phyloP scores from a whole-genome alignment of 2,329 filamentous ascomycete species.

The Talaromyces sp. region DNA sequence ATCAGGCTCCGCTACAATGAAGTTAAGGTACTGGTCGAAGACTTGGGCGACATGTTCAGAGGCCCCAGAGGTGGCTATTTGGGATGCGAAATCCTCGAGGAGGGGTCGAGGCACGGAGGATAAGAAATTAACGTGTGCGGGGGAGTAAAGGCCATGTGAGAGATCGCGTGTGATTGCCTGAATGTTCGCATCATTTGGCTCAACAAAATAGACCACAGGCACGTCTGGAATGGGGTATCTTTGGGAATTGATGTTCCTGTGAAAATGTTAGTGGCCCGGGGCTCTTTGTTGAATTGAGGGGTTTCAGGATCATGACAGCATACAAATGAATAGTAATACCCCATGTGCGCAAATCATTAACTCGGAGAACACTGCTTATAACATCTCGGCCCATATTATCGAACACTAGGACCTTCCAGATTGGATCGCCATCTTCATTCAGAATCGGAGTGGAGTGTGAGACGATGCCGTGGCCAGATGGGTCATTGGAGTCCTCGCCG shows the following conservation, averaged over 20 bases:
- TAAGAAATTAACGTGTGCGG: conserved; percentile 95
- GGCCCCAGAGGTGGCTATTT: conserved; percentile 81
- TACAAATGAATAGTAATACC: conserved; percentile 97
- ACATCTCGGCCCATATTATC: conserved; percentile 91
- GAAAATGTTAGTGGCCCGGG: conserved; percentile 21
- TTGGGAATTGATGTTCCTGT: conserved; percentile 75
- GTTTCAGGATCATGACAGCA: conserved; percentile 23
- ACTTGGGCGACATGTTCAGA: conserved; percentile 89
- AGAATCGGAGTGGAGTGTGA: conserved; percentile 76
- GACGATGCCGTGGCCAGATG: conserved; percentile 63
- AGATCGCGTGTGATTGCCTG: conserved; percentile 83
- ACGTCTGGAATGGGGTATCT: conserved; percentile 94
- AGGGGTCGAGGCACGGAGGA: conserved; percentile 88
- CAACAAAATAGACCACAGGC: conserved; percentile 93
- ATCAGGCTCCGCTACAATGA: conserved; percentile 93
- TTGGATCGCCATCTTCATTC: conserved; percentile 83
- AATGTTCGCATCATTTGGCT: conserved; percentile 80
- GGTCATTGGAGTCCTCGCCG: conserved; percentile 62
- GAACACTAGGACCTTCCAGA: conserved; percentile 98
- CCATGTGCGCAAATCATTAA: conserved; percentile 88
- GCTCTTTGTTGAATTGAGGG: conserved; percentile 15
- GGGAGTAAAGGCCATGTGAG: conserved; percentile 83
- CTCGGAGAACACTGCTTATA: conserved; percentile 91
- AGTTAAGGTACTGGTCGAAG: conserved; percentile 96
- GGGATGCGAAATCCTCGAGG: conserved; percentile 89